Conservation (phyloP, 306 rosid genomes). For the Prunus fruticosa region DNA sequence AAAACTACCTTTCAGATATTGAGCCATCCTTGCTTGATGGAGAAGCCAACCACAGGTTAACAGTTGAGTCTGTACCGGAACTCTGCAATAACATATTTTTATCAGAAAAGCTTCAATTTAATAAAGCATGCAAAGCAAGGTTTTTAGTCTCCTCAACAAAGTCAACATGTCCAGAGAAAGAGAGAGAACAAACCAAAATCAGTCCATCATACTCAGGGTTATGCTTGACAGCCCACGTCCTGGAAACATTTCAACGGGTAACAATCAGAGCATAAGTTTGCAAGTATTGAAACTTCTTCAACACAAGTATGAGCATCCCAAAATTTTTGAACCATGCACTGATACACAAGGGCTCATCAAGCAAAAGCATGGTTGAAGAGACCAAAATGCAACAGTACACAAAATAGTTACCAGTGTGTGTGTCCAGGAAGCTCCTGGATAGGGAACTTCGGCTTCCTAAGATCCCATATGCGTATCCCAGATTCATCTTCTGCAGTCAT, state of each 20-base stretch:
- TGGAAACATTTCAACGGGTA: conserved; percentile 38
- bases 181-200: conserved; percentile 66
- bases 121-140: not conserved
- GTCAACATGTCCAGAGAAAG: conserved; percentile 23
- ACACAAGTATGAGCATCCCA: not conserved
- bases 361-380: conserved; percentile 18
- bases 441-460: conserved; percentile 74
- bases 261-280: conserved; percentile 27
- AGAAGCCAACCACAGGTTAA: conserved; percentile 84
- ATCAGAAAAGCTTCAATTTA: conserved; percentile 7
- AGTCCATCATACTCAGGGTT: conserved; percentile 84
- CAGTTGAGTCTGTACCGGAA: conserved; percentile 90
- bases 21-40: conserved; percentile 40
- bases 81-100: conserved; percentile 57
- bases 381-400: conserved; percentile 16
- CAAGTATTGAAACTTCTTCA: not conserved
- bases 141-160: not conserved
- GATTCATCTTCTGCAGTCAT: conserved; percentile 89
- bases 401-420: conserved; percentile 75
- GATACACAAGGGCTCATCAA: conserved; percentile 6
- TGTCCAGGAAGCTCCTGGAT: conserved; percentile 91
- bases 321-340: not conserved
- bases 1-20: conserved; percentile 60
- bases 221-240: conserved; percentile 90
- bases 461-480: conserved; percentile 90